Percentiles rank a stretch among this genome's conserved stretches.
Evolutionary conservation across 2,329 filamentous ascomycete genomes (phyloP).

Genomic region (Sclerotinia sclerotiorum): DNA sequence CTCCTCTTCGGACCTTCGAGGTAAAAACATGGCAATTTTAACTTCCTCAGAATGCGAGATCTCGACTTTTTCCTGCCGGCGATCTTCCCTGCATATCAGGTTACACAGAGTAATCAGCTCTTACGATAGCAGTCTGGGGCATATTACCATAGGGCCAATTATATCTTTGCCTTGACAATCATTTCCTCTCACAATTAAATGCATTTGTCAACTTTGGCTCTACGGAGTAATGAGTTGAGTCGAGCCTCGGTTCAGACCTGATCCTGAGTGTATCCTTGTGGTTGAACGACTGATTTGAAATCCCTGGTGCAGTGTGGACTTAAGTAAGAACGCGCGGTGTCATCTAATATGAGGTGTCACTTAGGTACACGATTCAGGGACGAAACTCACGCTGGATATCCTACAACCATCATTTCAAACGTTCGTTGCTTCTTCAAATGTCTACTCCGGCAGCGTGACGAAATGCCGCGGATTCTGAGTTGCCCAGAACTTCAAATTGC

Average conservation of each 20-base stretch:
- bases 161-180: background rate
- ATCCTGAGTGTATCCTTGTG: background rate
- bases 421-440: conserved; percentile 19
- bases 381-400: conserved; percentile 6
- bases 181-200: background rate
- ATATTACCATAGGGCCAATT: conserved; percentile 1
- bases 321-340: conserved; percentile 19
- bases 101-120: conserved; percentile 19
- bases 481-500: conserved; percentile 3
- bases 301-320: background rate
- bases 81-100: conserved; percentile 20
- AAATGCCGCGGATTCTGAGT: background rate
- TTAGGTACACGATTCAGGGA: conserved; percentile 13
- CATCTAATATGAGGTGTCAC: conserved; percentile 22
- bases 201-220: background rate
- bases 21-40: conserved; percentile 17
- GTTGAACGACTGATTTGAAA: conserved; percentile 8
- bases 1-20: background rate
- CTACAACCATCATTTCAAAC: background rate
- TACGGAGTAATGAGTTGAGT: background rate
- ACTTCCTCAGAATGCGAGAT: conserved; percentile 21
- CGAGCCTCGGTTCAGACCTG: background rate
- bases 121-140: conserved; percentile 14
- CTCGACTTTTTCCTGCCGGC: conserved; percentile 4
- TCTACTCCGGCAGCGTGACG: conserved; percentile 1